These are phyloP conservation scores for Pseudopyricularia javanii DNA, from an alignment of 2,329 filamentous ascomycete species.

Conservation along the genomic window DNA sequence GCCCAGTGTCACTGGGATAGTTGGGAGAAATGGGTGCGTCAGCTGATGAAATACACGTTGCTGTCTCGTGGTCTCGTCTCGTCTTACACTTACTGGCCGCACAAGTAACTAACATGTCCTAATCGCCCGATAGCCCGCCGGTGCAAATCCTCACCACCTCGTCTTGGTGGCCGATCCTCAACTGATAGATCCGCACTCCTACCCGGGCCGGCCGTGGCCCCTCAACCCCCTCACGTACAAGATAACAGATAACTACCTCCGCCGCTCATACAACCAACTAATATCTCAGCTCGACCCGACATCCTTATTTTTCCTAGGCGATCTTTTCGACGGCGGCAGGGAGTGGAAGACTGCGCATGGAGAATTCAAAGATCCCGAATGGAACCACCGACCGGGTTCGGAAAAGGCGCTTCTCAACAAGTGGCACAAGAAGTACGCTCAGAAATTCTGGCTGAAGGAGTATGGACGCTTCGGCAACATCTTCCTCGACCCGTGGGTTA, in stretches of 20 bases:
- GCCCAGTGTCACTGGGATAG: constrained; percentile 65
- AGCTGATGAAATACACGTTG: not conserved
- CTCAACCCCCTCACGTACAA: constrained; percentile 38
- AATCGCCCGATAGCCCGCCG: constrained; percentile 47
- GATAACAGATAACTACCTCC: constrained; percentile 82
- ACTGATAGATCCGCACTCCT: constrained; percentile 88
- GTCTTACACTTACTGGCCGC: not conserved
- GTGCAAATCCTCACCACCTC: constrained; percentile 70
- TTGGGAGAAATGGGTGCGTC: constrained; percentile 85
- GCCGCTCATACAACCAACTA: constrained; percentile 67
- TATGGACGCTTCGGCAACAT: constrained; percentile 78
- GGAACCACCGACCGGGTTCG: constrained; percentile 37
- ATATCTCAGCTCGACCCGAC: constrained; percentile 70
- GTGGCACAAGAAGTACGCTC: constrained; percentile 64
- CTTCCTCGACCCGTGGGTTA: constrained; percentile 61
- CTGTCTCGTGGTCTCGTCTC: not conserved
- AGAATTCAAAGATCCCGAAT: constrained; percentile 44
- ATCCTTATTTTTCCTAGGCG: constrained; percentile 81
- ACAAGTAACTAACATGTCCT: constrained; percentile 1
- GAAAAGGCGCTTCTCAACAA: constrained; percentile 46
- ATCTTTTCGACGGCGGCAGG: constrained; percentile 88
- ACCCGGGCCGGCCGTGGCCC: constrained; percentile 63
- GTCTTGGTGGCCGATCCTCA: constrained; percentile 83
- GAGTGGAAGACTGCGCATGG: constrained; percentile 75
- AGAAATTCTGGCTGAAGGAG: constrained; percentile 76